Evolutionary conservation across 139 green algal species (phyloP), one percentile per base, ranked within the genome.

Genomic region (Zygnema circumcarinatum): DNA sequence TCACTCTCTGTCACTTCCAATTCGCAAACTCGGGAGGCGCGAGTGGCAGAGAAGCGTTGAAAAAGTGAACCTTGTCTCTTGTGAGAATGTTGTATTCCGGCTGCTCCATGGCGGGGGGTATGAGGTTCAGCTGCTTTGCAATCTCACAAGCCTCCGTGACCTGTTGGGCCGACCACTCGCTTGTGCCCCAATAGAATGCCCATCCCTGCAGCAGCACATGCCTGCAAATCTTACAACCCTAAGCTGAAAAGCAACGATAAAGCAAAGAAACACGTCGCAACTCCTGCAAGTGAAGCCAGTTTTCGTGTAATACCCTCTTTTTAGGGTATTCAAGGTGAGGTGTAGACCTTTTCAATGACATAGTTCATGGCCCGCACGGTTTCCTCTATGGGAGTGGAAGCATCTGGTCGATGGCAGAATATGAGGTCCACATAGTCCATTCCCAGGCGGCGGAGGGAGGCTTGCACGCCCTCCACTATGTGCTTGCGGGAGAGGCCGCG

Each of bases 341-440:
- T 31, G 62, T 74, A 74, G 32, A 88, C 53, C 67, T 91, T 38
- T n/a, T 94, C 73, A 73, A 94, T 92, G 31, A 94, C 78, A 74
- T 86, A 94, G 88, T 98, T 98, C 87, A 98, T 95, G 29, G 95
- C 95, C 2, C 95, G 90, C 52, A 98, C 95, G 0, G 94, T 97
- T 87, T 98, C 95, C 94, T 98, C 95, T 1, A 98, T 95, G 52
- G 95, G 95, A 2, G 93, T 96, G 67, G 88, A 72, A 1, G 90
- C 76, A 76, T 98, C 95, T 0, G 95, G 93, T 0, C 95, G 87
- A 88, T 98, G 95, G 76, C 92, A 95, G 84, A 95, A 97, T 2
- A 98, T 33, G 7, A 98, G 67, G 73, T 98, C 95, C 29, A 98
- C 95, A 83, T 98, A 96, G 25, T 97, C 94, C 56, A 97, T 38